phyloP scores from a whole-genome alignment of 768 basidiomycete species.

The Rhizopogon rudus region DNA sequence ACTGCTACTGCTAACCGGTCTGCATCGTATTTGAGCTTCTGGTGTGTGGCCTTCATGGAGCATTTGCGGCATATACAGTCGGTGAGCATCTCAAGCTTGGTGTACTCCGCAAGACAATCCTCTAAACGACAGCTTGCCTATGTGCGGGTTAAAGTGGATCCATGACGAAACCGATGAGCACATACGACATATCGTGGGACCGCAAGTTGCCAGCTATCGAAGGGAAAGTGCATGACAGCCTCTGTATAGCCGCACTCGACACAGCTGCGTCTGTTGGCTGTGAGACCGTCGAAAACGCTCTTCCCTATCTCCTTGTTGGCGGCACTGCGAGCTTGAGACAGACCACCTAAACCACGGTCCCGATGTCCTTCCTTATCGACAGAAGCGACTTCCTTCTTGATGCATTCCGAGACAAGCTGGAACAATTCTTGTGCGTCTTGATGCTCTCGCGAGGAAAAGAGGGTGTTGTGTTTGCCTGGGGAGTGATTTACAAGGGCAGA shows the following conservation, averaged over 20 bases:
- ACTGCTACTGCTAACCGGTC: constrained; percentile 42
- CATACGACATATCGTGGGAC: constrained; percentile 61
- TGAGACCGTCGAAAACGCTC: constrained; percentile 85
- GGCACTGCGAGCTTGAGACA: constrained; percentile 27
- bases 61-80: constrained; percentile 94
- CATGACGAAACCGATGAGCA: constrained; percentile 13
- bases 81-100: constrained; percentile 79
- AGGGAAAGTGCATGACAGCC: constrained; percentile 87
- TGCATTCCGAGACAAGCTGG: constrained; percentile 83
- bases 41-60: constrained; percentile 74
- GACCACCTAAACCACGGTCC: constrained; percentile 66
- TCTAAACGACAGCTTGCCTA: constrained; percentile 68
- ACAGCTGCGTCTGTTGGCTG: constrained; percentile 86
- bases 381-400: constrained; percentile 78
- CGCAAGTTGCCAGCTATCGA: constrained; percentile 81
- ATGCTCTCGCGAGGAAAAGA: constrained; percentile 88
- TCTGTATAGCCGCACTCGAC: constrained; percentile 90
- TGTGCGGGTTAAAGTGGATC: constrained; percentile 5
- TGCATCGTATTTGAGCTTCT: constrained; percentile 57
- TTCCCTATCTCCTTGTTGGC: constrained; percentile 41
- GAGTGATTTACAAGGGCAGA: constrained; percentile 55
- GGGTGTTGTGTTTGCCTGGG: constrained; percentile 49
- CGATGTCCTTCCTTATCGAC: constrained; percentile 68
- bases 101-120: constrained; percentile 86
- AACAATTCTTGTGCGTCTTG: constrained; percentile 99